These are phyloP conservation scores for Talaromyces amestolkiae DNA, from an alignment of 2,329 filamentous ascomycete genomes.

Conservation along the genomic window DNA sequence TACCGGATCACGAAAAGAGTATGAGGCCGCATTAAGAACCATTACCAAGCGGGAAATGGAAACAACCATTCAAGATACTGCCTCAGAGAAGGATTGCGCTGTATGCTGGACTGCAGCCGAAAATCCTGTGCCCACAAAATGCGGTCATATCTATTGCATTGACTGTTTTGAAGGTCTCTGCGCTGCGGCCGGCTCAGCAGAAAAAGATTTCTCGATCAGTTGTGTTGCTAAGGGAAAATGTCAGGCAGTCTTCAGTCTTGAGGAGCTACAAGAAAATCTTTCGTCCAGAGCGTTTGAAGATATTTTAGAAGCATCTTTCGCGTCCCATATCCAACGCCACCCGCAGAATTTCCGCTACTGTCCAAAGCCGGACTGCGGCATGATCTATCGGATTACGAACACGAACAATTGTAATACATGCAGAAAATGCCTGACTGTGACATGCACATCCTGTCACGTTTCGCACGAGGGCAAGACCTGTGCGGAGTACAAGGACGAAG, in stretches of 20 bases:
- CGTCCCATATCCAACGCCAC: conserved; percentile 34
- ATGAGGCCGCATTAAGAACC: neutral
- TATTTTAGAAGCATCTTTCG: conserved; percentile 40
- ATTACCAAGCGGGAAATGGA: neutral
- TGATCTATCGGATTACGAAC: conserved; percentile 39
- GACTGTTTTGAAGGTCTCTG: conserved; percentile 24
- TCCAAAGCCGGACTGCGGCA: conserved; percentile 45
- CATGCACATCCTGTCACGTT: conserved; percentile 27
- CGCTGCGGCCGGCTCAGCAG: conserved; percentile 22
- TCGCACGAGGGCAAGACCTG: conserved; percentile 24
- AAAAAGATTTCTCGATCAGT: conserved; percentile 20
- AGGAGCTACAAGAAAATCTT: conserved; percentile 28
- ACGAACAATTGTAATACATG: conserved; percentile 27
- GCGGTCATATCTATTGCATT: conserved; percentile 24
- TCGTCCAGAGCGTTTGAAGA: conserved; percentile 36
- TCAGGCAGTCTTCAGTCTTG: conserved; percentile 22
- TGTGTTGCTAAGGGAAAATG: conserved; percentile 24
- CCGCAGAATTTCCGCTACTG: conserved; percentile 40
- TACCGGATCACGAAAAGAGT: conserved; percentile 18
- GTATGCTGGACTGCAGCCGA: neutral
- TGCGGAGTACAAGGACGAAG: conserved; percentile 27
- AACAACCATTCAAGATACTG: neutral
- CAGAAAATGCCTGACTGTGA: conserved; percentile 30
- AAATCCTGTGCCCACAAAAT: conserved; percentile 18
- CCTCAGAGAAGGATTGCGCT: conserved; percentile 18